Evolutionary conservation across 768 basidiomycete species (phyloP), one percentile per base, ranked within the genome.

Genomic region (Tephrocybe sp.): DNA sequence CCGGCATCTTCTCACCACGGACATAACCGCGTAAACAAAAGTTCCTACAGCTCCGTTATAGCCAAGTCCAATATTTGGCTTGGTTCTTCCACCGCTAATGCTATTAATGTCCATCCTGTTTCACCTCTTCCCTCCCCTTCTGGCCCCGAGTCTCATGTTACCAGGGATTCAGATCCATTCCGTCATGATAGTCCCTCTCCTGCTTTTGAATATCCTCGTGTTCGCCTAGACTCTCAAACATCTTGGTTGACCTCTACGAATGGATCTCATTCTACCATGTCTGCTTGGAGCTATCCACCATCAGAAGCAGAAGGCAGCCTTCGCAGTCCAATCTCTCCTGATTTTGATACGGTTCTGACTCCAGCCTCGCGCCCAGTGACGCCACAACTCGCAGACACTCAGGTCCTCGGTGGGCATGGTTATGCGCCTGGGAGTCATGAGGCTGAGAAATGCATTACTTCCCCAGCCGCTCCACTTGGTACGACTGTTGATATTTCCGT

Each of bases 201-300:
- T 5, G 55, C 65, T 42, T 68, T 71, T 8, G 63, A 67, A 17
- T 60, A 70, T 38, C 73, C 73, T 32, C 79, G 77, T 35, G 63
- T 64, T 30, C 80, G 85, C 30, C 63, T 82, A 16, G 83, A 76
- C 8, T 87, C 87, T 6, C 84, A 87, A 62, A 80, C 72, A 14
- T 90, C 87, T 4, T 89, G 88, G 88, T 64, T 90, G 49, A 84
- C 84, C 0, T 85, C 85, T 3, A 76, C 77, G 6, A 73, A 79
- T 39, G 80, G 73, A 10, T 79, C 83, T 10, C 81, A 79, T 39
- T 68, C 73, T 12, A 82, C 83, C 0, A 50, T 83, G 17, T 80
- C 87, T 19, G 76, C 79, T 8, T 89, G 86, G 84, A 87, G 85
- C 1, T 89, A 79, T 70, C 80, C 88, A 14, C 66, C 79, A 3